phyloP scores from a whole-genome alignment of 345 rosid genomes.

The Psidium friedrichsthalianum region DNA sequence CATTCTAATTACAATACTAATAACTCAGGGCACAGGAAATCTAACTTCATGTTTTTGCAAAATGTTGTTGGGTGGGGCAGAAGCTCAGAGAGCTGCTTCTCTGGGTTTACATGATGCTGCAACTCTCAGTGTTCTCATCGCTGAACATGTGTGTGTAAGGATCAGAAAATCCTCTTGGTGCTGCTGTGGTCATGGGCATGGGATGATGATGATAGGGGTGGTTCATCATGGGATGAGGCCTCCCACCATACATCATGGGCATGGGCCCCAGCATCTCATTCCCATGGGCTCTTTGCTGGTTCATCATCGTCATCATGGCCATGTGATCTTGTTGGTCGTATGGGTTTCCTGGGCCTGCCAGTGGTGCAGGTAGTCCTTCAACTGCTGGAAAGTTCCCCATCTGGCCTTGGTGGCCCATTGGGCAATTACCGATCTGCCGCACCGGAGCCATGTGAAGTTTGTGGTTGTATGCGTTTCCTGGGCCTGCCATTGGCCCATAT shows the following conservation, averaged over 20 bases:
- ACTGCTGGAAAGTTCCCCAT: conserved; percentile 31
- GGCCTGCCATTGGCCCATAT: background rate
- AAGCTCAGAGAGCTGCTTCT: background rate
- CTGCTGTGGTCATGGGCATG: conserved; percentile 27
- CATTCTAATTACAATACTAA: background rate
- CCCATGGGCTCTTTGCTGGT: conserved; percentile 34
- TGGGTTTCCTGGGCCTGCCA: background rate
- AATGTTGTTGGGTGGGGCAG: background rate
- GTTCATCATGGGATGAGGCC: conserved; percentile 40
- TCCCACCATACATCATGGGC: conserved; percentile 75
- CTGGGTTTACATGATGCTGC: conserved; percentile 67
- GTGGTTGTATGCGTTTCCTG: conserved; percentile 2
- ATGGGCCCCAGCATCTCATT: conserved; percentile 50
- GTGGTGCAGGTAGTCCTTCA: conserved; percentile 47
- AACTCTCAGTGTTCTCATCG: conserved; percentile 82
- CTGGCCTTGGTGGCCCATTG: conserved; percentile 9
- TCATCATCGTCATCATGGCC: conserved; percentile 51
- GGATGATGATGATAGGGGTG: conserved; percentile 29
- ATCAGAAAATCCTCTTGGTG: conserved; percentile 23
- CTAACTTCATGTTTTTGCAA: background rate
- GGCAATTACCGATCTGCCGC: conserved; percentile 19
- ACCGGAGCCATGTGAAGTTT: conserved; percentile 22
- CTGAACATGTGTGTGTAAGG: conserved; percentile 63
- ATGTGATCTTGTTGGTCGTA: conserved; percentile 23
- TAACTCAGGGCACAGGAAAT: background rate